Evolutionary conservation across 352 stramenopile genomes (phyloP).

Genomic region (Globisporangium carolinianum): DNA sequence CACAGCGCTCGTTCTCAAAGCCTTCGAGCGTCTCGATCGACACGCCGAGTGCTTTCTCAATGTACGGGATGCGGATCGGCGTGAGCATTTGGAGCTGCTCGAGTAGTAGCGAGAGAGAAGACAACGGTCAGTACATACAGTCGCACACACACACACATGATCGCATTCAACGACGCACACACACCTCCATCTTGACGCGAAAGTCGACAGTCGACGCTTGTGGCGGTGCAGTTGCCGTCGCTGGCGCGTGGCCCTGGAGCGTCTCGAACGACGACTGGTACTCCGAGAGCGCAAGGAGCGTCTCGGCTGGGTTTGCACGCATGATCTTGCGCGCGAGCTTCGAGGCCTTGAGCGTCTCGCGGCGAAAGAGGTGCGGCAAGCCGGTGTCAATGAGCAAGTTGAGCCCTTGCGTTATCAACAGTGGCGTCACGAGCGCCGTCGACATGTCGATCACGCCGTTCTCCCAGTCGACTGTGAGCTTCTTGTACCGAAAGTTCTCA

Average conservation of each 20-base stretch:
- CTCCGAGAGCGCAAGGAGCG: constrained; percentile 69
- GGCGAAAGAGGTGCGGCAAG: constrained; percentile 54
- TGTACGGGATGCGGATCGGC: constrained; percentile 82
- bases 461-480: constrained; percentile 77
- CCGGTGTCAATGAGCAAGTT: constrained; percentile 83
- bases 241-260: constrained; percentile 25
- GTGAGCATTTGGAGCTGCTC: constrained; percentile 84
- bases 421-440: constrained; percentile 76
- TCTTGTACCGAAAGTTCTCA: constrained; percentile 73
- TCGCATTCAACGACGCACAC: background rate
- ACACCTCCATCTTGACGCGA: constrained; percentile 78
- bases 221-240: constrained; percentile 5
- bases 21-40: constrained; percentile 72
- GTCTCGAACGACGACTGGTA: constrained; percentile 82
- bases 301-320: constrained; percentile 76
- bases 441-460: constrained; percentile 85
- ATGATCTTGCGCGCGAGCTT: constrained; percentile 78
- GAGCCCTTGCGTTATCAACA: constrained; percentile 80
- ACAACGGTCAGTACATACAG: background rate
- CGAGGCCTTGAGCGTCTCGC: constrained; percentile 57
- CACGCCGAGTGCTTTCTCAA: constrained; percentile 68
- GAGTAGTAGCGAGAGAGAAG: background rate
- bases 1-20: constrained; percentile 78
- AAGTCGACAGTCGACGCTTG: constrained; percentile 38
- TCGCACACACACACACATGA: no score